Evolutionary conservation across 768 basidiomycete genomes (phyloP), one percentile per base, ranked within the genome.

Genomic region (Stropharia rugosoannulata): DNA sequence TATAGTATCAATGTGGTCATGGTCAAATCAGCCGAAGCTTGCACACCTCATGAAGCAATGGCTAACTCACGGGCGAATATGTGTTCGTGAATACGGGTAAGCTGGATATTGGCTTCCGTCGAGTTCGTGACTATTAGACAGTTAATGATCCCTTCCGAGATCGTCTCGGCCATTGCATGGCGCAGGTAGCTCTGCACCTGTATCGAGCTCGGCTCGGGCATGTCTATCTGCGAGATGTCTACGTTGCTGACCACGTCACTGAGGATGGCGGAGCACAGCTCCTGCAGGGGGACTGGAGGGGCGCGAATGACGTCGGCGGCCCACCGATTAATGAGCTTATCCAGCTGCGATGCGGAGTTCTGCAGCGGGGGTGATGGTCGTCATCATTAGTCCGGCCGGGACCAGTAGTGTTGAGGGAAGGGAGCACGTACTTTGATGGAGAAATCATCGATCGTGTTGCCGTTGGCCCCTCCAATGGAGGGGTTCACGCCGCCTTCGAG

Each of bases 111-210:
- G 25, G 93, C 87, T 51, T 95, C 93, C 43, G 78, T 79, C 7
- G 89, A 91, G 66, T 91, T 92, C 44, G 93, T 94, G 56, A 93
- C 87, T 63, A 93, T 85, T 53, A 94, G 79, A 61, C 88, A 89
- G 66, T 95, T 95, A 66, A 95, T 78, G 71, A 93, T 79, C 41
- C 90, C 91, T 60, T 89, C 82, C 16, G 85, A 85, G 59, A 88
- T 82, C 16, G 84, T 79, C 65, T 93, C 89, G 3, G 89, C 79
- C 72, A 94, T 81, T 2, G 87, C 86, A 66, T 95, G 93, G 39
- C 93, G 80, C 47, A 95, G 78, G 56, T 93, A 79, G 60, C 82
- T 89, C 64, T 93, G 90, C 35, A 87, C 82, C 55, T 90, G 82
- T 76, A 93, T 89, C 2, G 89, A 73, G 0, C 82, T 77, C 1